These are phyloP conservation scores for Gossypium stocksii DNA, from an alignment of 345 rosid genomes.

Conservation along the genomic window DNA sequence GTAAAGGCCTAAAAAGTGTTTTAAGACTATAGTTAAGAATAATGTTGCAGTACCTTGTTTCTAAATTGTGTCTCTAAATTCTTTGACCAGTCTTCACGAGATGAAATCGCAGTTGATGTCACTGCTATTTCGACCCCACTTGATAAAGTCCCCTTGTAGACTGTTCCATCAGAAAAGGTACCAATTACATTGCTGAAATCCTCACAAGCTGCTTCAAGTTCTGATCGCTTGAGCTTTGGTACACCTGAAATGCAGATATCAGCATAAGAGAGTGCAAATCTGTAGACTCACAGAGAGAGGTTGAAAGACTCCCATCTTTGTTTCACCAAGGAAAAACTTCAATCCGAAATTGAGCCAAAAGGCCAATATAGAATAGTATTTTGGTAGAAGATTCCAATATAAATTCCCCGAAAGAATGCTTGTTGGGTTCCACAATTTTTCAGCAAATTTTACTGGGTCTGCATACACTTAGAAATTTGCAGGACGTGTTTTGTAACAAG, in stretches of 20 bases:
- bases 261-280: neutral
- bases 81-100: constrained; percentile 66
- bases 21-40: neutral
- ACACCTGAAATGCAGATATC: constrained; percentile 47
- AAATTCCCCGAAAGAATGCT: neutral
- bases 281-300: neutral
- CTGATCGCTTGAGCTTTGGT: constrained; percentile 77
- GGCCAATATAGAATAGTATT: neutral
- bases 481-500: neutral
- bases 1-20: neutral
- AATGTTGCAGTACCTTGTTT: constrained; percentile 56
- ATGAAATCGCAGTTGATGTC: constrained; percentile 41
- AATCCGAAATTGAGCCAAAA: neutral
- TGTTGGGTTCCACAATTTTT: neutral
- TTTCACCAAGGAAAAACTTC: neutral
- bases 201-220: constrained; percentile 90
- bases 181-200: constrained; percentile 95
- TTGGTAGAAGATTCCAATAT: neutral
- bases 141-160: constrained; percentile 88
- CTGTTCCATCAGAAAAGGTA: constrained; percentile 53
- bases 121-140: constrained; percentile 93
- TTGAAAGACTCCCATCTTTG: neutral
- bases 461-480: neutral
- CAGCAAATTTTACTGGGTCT: neutral
- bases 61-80: constrained; percentile 60